Percentiles rank a stretch among this genome's conserved stretches.
Conservation (phyloP, 2,329 filamentous ascomycete genomes). For the Colletotrichum zoysiae region DNA sequence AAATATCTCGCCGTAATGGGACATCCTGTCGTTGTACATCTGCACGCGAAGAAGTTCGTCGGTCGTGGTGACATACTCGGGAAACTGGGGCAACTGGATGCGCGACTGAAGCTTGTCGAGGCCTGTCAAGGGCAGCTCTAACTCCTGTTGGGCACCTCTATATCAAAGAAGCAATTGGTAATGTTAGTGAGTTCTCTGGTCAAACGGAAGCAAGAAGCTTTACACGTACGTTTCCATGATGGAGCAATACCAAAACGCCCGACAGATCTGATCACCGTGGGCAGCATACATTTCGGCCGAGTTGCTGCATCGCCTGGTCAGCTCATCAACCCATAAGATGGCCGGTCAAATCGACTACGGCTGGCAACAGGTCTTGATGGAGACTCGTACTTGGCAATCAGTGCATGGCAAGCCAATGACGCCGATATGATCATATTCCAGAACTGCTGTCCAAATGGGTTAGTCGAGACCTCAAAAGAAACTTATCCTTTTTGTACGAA, state of each 20-base stretch:
- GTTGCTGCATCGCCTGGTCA: conserved; percentile 47
- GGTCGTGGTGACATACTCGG: background rate
- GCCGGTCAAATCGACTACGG: background rate
- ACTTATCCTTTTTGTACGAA: conserved; percentile 7
- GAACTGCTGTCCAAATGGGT: conserved; percentile 61
- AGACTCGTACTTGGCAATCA: conserved; percentile 63
- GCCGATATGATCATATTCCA: conserved; percentile 70
- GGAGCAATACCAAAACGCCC: conserved; percentile 69
- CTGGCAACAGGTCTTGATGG: background rate
- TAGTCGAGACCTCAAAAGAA: background rate
- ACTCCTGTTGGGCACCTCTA: conserved; percentile 68
- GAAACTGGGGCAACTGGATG: conserved; percentile 53
- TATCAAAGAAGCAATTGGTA: conserved; percentile 18
- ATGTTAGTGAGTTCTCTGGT: conserved; percentile 17
- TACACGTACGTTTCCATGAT: conserved; percentile 64
- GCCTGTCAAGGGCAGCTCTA: conserved; percentile 68
- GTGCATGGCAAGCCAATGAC: conserved; percentile 67
- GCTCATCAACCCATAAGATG: background rate
- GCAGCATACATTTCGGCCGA: conserved; percentile 60
- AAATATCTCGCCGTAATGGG: conserved; percentile 70
- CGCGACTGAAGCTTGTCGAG: conserved; percentile 65
- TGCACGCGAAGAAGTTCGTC: conserved; percentile 10
- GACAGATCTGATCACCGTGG: conserved; percentile 64
- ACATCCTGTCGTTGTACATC: conserved; percentile 57
- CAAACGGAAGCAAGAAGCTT: background rate